Base-by-base conservation (phyloP, 805 yeast genomes). In the Teunomyces kruisii region DNA sequence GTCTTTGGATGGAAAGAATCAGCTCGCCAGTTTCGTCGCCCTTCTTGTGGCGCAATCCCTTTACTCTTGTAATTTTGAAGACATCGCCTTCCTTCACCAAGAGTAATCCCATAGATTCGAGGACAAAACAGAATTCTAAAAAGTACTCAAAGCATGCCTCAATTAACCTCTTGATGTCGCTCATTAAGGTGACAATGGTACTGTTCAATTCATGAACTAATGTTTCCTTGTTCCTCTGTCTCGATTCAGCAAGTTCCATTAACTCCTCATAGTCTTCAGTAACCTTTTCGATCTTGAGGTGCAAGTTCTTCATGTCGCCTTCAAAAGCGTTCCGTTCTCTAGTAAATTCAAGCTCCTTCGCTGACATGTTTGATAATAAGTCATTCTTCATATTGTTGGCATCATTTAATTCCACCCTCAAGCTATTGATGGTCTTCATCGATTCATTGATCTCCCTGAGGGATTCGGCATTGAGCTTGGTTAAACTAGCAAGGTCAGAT, bases 81-180 rank as follows among this genome's bases (percentile, higher is more conserved):
- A 63, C 68, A 13, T 71, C 66, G 12, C 44, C 46, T 9, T 62
- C 62, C 40, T 73, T 72, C 2, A 78, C 71, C 39, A 87, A 73
- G 30, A 89, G 72, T 39, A 90, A 69, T 0, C 97, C 97, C 73
- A 90, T 81, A 3, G 84, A 75, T 57, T 87, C 95, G 27, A 88
- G 67, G 3, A 85, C 66, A 39, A 77, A 68, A 46, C 91, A 83
- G 33, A 68, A 62, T 40, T 71, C 76, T 4, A 73, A 57, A 46
- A 83, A 65, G 41, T 53, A 64, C 5, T 57, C 60, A 46, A 56
- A 62, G 38, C 56, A 54, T 9, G 45, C 39, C 2, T 53, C 53
- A 3, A 55, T 43, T 4, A 63, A 50, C 8, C 32, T 40, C 39
- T 47, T 51, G 4, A 63, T 31, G 27, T 47, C 46, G 9, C 28